Evolutionary conservation across 768 basidiomycete species (phyloP), one percentile per base, ranked within the genome.

Genomic region (Collybia nuda): DNA sequence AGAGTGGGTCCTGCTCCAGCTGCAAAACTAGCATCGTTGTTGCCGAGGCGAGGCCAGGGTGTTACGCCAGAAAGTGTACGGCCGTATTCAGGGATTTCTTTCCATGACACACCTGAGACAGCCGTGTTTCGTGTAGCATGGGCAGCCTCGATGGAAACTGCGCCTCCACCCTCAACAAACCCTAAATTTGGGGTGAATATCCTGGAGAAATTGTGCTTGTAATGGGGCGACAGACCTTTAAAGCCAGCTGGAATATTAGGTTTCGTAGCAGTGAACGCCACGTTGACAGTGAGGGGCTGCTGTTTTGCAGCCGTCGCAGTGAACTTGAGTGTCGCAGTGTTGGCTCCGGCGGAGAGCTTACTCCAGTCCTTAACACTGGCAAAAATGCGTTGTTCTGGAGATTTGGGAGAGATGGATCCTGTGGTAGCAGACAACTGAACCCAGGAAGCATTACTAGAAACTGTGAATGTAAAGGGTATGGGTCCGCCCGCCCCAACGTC

Each of bases 401-500:
- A 58, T 1, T 60, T 63, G 11, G 78, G 67, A 3, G 77, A 76
- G 21, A 88, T 72, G 9, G 71, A 72, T 0, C 84, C 86, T 14
- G 70, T 62, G 0, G 72, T 58, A 3, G 74, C 67, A 5, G 77
- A 73, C 9, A 85, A 58, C 3, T 64, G 65, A 36, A 86, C 56
- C 85, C 84, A 88, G 3, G 78, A 63, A 5, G 65, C 77, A 51
- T 81, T 81, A 49, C 68, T 58, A 0, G 70, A 66, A 3, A 72
- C 76, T 1, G 71, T 79, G 68, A 78, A 88, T 0, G 71, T 78
- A 65, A 86, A 85, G 0, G 80, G 68, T 1, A 64, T 61, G 1
- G 83, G 81, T 0, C 85, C 85, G 14, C 84, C 84, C 2, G 82
- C 74, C 1, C 80, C 75, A 50, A 88, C 70, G 52, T 86, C 85